Evolutionary conservation across 208 protist genomes (phyloP), one percentile per base, ranked within the genome.

Genomic region (Naegleria fowleri): DNA sequence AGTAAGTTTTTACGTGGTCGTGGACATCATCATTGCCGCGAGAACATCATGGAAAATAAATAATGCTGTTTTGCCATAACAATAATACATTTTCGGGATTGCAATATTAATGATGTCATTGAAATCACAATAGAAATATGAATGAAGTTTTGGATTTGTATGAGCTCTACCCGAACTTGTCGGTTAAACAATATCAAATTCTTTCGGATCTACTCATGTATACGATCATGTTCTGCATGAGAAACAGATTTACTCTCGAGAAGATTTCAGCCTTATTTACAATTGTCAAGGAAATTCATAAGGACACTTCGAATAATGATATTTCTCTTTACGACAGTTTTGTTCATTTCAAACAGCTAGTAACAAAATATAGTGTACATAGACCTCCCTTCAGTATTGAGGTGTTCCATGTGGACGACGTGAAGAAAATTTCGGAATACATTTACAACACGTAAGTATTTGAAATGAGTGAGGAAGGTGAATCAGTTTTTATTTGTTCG

Each of bases 371-470:
- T 92, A 97, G 95, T 90, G 95, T 97, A 15, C 93, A 94, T 51
- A 95, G 96, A n/a, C 96, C 96, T 16, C 96, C 96, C 4, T 98
- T 96, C 91, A 96, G 94, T 19, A 94, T 95, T 52, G 94, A 95
- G 91, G 93, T 98, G 15, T 97, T 98, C 91, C 94, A 92, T 90
- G 84, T 97, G 5, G 92, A 91, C 13, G 96, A 98, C 67, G 96
- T 96, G 33, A 94, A 96, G 67, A 95, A 95, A 36, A 94, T 98
- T 75, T 95, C 96, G 86, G 95, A 96, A 85, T 98, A 98, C 91
- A 76, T 97, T 13, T 92, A 97, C 38, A 92, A 91, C 52, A 97
- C 95, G 43, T 98, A 98, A 92, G 97, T 96, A 92, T 93, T 9
- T 48, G 43, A 48, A 9, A 48, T 48, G 43, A 9, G 43, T 48